These are phyloP conservation scores for Selaginella tamariscina DNA, from an alignment of 75 land plant species.

Conservation along the genomic window DNA sequence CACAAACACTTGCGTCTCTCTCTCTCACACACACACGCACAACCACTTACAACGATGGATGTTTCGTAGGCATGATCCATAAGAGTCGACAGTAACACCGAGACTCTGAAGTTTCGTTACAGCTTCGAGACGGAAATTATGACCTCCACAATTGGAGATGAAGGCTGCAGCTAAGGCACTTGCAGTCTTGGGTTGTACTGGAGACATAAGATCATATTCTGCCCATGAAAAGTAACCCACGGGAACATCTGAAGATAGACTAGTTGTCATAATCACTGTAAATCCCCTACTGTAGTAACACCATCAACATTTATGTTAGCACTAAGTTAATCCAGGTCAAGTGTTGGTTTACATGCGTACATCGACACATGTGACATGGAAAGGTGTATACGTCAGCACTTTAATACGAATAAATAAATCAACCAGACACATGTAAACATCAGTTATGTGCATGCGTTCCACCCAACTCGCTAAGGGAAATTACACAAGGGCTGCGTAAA, in stretches of 20 bases:
- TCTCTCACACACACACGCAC: not conserved
- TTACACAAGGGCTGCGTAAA: too few relatives aligned
- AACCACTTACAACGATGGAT: not conserved
- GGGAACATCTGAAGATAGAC: slow-evolving; percentile 92
- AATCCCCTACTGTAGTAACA: slow-evolving; percentile 51
- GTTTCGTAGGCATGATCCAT: slow-evolving; percentile 66
- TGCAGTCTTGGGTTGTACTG: slow-evolving; percentile 56
- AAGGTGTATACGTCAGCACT: not conserved
- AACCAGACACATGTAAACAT: not conserved
- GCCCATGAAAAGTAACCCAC: slow-evolving; percentile 99
- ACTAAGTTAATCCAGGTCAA: too few relatives aligned
- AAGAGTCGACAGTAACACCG: slow-evolving; percentile 76
- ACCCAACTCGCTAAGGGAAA: not conserved
- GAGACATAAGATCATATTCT: slow-evolving; percentile 92
- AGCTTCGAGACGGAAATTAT: slow-evolving; percentile 73
- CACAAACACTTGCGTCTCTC: too few relatives aligned
- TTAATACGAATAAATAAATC: not conserved
- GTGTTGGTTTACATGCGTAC: too few relatives aligned
- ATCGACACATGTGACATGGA: too few relatives aligned
- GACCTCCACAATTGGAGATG: slow-evolving; percentile 91
- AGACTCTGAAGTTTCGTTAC: slow-evolving; percentile 43
- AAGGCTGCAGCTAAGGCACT: slow-evolving; percentile 86
- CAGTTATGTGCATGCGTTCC: not conserved
- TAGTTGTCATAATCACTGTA: slow-evolving; percentile 84
- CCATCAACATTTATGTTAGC: slow-evolving; percentile 1